These are phyloP conservation scores for Candida labiduridarum DNA, from an alignment of 1,139 yeast genomes.

Conservation along the genomic window DNA sequence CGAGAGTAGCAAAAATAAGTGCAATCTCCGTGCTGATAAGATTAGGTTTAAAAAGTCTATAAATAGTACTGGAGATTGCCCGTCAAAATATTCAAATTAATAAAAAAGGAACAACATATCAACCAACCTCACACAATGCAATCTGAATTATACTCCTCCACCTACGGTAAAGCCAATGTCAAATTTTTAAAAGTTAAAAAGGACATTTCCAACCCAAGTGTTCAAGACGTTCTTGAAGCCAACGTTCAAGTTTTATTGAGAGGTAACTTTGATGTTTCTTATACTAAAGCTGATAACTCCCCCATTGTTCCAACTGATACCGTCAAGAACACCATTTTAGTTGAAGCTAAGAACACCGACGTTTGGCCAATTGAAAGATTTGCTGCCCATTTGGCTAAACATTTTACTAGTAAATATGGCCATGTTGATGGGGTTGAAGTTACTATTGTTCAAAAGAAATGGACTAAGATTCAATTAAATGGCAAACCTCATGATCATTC, in stretches of 20 bases:
- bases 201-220: constrained; percentile 65
- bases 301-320: constrained; percentile 95
- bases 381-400: constrained; percentile 82
- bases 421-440: constrained; percentile 77
- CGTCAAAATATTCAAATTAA: not conserved
- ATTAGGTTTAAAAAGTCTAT: not conserved
- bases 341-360: constrained; percentile 78
- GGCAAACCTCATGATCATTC: constrained; percentile 84
- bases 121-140: constrained; percentile 6
- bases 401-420: constrained; percentile 71
- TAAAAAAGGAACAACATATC: constrained; percentile 1
- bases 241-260: constrained; percentile 73
- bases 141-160: constrained; percentile 43
- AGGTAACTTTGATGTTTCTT: constrained; percentile 77
- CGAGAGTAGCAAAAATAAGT: not conserved
- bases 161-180: constrained; percentile 91
- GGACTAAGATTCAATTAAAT: constrained; percentile 68
- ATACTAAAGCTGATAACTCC: constrained; percentile 84
- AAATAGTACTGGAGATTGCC: not conserved
- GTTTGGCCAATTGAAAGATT: constrained; percentile 90
- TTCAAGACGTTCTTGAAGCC: constrained; percentile 83
- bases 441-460: constrained; percentile 67
- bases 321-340: constrained; percentile 81
- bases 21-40: not conserved
- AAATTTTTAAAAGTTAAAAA: constrained; percentile 86